phyloP scores from a whole-genome alignment of 179 eudicot genomes.

The Spinacia oleracea region DNA sequence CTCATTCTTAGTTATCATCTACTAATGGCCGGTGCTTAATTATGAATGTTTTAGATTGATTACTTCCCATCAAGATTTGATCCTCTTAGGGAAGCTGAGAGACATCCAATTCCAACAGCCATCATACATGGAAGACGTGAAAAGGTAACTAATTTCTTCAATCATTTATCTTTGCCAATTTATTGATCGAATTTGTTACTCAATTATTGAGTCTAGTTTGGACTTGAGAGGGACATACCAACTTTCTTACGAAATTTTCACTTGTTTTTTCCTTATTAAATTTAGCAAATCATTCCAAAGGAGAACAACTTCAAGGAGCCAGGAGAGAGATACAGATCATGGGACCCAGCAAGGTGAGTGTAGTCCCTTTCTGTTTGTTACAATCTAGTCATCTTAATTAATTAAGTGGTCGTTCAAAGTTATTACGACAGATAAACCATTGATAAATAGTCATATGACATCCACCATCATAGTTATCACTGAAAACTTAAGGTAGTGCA shows the following conservation, averaged over 20 bases:
- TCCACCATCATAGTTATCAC: no score
- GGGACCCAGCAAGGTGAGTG: conserved; percentile 72
- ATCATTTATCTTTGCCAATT: neutral
- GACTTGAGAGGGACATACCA: neutral
- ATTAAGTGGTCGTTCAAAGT: neutral
- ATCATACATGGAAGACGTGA: conserved; percentile 38
- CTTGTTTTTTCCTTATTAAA: neutral
- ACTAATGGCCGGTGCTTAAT: neutral
- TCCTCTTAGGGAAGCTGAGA: conserved; percentile 46
- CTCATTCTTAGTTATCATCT: no score
- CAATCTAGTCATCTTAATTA: neutral
- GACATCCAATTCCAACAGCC: conserved; percentile 34
- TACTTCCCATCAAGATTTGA: conserved; percentile 51
- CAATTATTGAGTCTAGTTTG: neutral
- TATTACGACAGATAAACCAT: no score
- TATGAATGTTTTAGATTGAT: conserved; percentile 30
- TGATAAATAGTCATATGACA: no score
- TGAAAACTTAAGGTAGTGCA: no score
- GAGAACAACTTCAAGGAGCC: conserved; percentile 97
- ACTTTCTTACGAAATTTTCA: neutral
- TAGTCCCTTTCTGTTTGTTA: neutral
- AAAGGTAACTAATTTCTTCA: conserved; percentile 23
- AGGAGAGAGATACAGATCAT: conserved; percentile 77
- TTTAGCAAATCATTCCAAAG: conserved; percentile 73
- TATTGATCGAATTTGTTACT: neutral